A percentile compares a stretch with the other conserved stretches of the same genome.
Evolutionary conservation across 345 rosid genomes (phyloP).

Genomic region (Lepidium africanum): DNA sequence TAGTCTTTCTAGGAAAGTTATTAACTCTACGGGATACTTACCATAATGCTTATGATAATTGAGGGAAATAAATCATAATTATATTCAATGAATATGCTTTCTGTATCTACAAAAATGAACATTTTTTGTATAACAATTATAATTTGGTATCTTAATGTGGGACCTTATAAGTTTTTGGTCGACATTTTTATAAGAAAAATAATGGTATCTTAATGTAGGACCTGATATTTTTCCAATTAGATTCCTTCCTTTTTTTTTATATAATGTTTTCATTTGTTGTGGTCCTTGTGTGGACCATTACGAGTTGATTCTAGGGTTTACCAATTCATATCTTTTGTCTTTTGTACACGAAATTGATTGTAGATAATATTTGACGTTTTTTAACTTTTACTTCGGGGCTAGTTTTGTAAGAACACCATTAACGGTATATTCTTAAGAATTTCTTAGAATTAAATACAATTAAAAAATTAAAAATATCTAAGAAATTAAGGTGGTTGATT

Average conservation of each 20-base stretch:
- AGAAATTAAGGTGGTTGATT: no score
- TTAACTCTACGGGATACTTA: background rate
- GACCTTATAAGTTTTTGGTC: background rate
- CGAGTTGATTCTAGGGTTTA: constrained; percentile 18
- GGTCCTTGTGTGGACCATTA: constrained; percentile 18
- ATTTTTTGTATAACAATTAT: background rate
- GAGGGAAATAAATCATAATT: background rate
- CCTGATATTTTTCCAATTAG: background rate
- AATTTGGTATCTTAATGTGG: background rate
- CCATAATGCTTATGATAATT: background rate
- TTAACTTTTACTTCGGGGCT: background rate
- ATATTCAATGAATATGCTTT: background rate
- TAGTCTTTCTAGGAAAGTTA: background rate
- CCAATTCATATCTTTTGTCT: constrained; percentile 7
- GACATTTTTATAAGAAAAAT: background rate
- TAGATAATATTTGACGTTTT: background rate
- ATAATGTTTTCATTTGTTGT: background rate
- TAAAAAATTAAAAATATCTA: no score
- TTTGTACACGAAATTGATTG: constrained; percentile 6
- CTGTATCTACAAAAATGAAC: background rate
- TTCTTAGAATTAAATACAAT: no score
- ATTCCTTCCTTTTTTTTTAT: background rate
- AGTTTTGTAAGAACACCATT: background rate
- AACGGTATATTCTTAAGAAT: no score
- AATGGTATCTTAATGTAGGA: background rate